Conservation (phyloP, 805 yeast species). For the Isabelozyma heimii region DNA sequence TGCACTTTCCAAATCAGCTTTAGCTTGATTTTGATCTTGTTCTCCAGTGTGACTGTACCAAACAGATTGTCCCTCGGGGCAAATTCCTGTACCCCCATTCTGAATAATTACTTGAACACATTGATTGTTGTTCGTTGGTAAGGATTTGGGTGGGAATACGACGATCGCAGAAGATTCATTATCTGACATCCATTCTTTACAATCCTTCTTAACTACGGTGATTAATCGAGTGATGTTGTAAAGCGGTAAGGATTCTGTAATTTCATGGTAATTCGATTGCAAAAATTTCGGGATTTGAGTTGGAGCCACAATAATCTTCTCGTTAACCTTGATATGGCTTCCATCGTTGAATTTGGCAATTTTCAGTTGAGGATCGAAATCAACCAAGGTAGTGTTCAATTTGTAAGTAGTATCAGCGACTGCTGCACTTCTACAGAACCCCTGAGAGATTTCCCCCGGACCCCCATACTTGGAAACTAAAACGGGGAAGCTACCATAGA, state of each 20-base stretch:
- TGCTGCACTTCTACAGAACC: conserved; percentile 96
- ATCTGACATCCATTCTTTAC: conserved; percentile 88
- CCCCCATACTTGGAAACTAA: conserved; percentile 92
- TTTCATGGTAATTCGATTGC: conserved; percentile 38
- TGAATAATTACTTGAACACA: conserved; percentile 86
- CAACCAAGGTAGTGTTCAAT: conserved; percentile 61
- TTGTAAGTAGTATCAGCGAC: conserved; percentile 96
- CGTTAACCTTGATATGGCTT: conserved; percentile 68
- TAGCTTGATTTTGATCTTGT: conserved; percentile 60
- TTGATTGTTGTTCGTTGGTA: conserved; percentile 59
- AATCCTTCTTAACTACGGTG: conserved; percentile 80
- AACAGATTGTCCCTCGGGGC: conserved; percentile 81
- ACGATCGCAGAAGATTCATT: conserved; percentile 83
- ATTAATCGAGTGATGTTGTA: conserved; percentile 71
- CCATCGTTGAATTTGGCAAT: conserved; percentile 77
- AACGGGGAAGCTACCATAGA: conserved; percentile 93
- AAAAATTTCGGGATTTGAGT: conserved; percentile 51
- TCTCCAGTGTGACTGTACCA: conserved; percentile 89
- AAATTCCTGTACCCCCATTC: conserved; percentile 84
- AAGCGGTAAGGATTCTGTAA: conserved; percentile 39
- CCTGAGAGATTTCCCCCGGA: conserved; percentile 94
- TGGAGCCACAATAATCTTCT: conserved; percentile 76
- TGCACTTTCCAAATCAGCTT: conserved; percentile 77
- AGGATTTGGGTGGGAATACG: conserved; percentile 85
- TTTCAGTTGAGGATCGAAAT: conserved; percentile 64